Evolutionary conservation across 1,284 basidiomycete genomes (phyloP).

Genomic region (Heterobasidion occidentale): DNA sequence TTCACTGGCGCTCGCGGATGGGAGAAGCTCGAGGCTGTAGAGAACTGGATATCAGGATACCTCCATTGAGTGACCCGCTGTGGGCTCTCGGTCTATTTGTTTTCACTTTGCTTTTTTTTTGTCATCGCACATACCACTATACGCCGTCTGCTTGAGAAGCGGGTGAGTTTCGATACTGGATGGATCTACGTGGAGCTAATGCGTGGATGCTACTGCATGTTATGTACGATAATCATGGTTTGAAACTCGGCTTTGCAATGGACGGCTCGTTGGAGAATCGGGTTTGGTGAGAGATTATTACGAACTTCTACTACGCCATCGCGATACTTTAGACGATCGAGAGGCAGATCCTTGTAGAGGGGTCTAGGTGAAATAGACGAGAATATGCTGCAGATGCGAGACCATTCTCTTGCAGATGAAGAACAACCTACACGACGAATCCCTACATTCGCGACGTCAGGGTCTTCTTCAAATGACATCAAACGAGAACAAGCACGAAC

Average conservation of each 20-base stretch:
- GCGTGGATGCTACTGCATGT: background rate
- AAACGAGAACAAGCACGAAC: slow-evolving; percentile 15
- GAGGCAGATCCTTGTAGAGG: too few species aligned
- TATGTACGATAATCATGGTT: background rate
- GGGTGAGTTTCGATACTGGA: background rate
- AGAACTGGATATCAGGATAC: slow-evolving; percentile 27
- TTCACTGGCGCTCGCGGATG: slow-evolving; percentile 39
- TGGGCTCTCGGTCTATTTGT: background rate
- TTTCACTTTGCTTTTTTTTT: background rate
- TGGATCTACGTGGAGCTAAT: background rate
- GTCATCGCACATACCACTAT: background rate
- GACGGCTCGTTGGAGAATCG: too few species aligned
- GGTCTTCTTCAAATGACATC: background rate
- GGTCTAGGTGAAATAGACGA: too few species aligned
- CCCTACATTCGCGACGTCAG: background rate
- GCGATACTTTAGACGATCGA: too few species aligned
- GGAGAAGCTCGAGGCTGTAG: slow-evolving; percentile 34
- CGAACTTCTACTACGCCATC: too few species aligned
- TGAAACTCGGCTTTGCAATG: too few species aligned
- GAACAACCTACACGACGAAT: background rate
- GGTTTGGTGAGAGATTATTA: too few species aligned
- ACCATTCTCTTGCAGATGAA: too few species aligned
- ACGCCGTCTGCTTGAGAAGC: background rate
- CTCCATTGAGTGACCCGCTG: background rate
- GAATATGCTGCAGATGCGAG: too few species aligned